These are phyloP conservation scores for Imleria badia DNA, from an alignment of 768 basidiomycete genomes.

Conservation along the genomic window DNA sequence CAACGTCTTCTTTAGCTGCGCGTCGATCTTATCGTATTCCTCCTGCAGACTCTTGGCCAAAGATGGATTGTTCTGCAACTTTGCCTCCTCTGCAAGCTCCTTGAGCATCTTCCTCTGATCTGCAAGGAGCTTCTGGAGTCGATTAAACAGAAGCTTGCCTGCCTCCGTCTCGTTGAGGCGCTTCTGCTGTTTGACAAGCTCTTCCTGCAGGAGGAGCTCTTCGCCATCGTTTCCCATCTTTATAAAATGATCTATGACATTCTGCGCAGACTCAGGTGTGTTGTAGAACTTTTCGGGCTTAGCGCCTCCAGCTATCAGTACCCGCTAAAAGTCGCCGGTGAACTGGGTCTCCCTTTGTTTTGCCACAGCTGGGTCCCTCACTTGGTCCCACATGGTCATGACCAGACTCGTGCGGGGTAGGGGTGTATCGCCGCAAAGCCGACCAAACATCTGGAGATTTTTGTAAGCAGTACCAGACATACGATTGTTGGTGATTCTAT, in stretches of 20 bases:
- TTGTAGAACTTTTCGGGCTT: not conserved
- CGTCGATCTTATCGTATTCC: constrained; percentile 13
- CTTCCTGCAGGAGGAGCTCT: constrained; percentile 20
- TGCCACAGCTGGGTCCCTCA: constrained; percentile 11
- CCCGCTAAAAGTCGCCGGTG: constrained; percentile 22
- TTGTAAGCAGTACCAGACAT: constrained; percentile 30
- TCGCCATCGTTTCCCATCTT: not conserved
- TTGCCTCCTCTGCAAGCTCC: constrained; percentile 21
- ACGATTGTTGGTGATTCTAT: constrained; percentile 36
- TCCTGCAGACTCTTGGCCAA: constrained; percentile 9
- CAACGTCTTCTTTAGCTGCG: constrained; percentile 16
- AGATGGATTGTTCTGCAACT: constrained; percentile 2
- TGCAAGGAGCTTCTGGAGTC: constrained; percentile 14
- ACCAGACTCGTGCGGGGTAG: constrained; percentile 34
- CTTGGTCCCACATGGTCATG: constrained; percentile 40
- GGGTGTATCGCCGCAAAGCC: constrained; percentile 34
- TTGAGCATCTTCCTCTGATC: constrained; percentile 17
- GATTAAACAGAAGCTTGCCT: constrained; percentile 17
- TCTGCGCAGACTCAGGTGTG: not conserved
- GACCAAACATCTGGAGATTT: constrained; percentile 36
- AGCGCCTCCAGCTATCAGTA: constrained; percentile 4
- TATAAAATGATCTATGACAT: not conserved
- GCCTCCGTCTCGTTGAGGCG: constrained; percentile 24
- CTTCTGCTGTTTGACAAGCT: constrained; percentile 11
- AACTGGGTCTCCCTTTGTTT: constrained; percentile 26